Conservation (phyloP, 225 moss, liverwort and hornwort genomes). For the Ulota crispa region DNA sequence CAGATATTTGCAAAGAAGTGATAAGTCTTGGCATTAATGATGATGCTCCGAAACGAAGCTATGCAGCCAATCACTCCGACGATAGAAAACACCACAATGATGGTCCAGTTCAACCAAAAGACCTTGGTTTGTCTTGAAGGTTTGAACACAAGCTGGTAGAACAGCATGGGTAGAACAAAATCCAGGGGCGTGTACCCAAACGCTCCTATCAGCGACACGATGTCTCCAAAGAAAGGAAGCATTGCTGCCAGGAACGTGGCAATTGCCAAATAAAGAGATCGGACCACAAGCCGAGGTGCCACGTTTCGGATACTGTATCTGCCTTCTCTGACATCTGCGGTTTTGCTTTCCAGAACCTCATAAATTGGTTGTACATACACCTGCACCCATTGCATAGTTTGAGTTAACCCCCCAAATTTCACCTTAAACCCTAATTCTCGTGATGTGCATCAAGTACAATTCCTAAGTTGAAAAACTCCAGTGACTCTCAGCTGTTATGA, state of each 20-base stretch:
- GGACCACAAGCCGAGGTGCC: conserved; percentile 44
- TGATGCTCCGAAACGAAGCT: conserved; percentile 53
- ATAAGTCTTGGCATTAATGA: conserved; percentile 41
- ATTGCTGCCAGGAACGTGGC: conserved; percentile 55
- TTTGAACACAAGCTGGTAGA: conserved; percentile 56
- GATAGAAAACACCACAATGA: conserved; percentile 48
- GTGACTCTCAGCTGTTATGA: background rate
- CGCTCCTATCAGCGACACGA: conserved; percentile 56
- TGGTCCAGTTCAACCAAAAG: conserved; percentile 56
- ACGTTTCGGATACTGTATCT: conserved; percentile 45
- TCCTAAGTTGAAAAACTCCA: background rate
- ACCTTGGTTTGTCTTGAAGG: conserved; percentile 29
- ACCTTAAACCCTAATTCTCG: background rate
- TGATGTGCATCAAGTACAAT: background rate
- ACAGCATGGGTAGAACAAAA: conserved; percentile 67
- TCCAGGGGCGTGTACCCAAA: conserved; percentile 68
- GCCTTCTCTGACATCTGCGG: conserved; percentile 34
- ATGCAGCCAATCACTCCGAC: conserved; percentile 55
- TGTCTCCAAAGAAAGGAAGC: conserved; percentile 72
- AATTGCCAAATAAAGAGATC: conserved; percentile 42
- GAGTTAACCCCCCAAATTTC: background rate
- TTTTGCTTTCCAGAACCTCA: conserved; percentile 51
- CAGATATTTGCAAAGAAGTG: conserved; percentile 52
- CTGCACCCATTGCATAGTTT: conserved; percentile 28
- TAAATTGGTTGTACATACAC: conserved; percentile 56